These are phyloP conservation scores for Papiliotrema laurentii DNA, from an alignment of 1,284 basidiomycete species.

Conservation along the genomic window DNA sequence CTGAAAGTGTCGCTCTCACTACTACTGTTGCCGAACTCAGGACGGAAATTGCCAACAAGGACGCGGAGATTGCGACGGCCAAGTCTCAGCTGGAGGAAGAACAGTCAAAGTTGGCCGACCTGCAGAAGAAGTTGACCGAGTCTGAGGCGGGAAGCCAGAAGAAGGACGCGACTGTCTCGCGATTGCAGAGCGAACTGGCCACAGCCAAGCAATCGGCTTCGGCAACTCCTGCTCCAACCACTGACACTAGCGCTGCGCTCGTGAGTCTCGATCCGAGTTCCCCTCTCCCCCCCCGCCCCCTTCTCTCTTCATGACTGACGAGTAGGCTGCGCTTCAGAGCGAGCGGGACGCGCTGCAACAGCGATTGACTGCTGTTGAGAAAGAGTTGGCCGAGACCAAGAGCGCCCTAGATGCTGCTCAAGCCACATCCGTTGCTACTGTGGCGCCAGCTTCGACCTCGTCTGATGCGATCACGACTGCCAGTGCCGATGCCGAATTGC, in stretches of 20 bases:
- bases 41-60: slow-evolving; percentile 14
- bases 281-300: no score
- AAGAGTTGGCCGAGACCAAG: slow-evolving; percentile 35
- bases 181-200: slow-evolving; percentile 33
- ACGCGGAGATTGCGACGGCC: slow-evolving; percentile 23
- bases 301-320: neutral
- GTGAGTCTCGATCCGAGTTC: slow-evolving; percentile 19
- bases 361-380: slow-evolving; percentile 31
- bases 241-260: slow-evolving; percentile 17
- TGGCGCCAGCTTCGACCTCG: slow-evolving; percentile 2
- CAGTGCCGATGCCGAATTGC: slow-evolving; percentile 10
- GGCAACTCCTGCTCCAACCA: no score
- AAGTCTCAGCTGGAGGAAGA: no score
- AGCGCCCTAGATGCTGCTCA: slow-evolving; percentile 5
- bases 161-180: slow-evolving; percentile 31
- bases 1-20: slow-evolving; percentile 19
- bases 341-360: slow-evolving; percentile 34
- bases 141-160: slow-evolving; percentile 13
- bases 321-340: slow-evolving; percentile 19
- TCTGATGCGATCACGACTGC: neutral
- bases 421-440: slow-evolving; percentile 4
- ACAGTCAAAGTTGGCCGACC: slow-evolving; percentile 29
- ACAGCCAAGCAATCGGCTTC: no score
- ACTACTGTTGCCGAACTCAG: slow-evolving; percentile 23
- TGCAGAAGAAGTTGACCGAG: slow-evolving; percentile 29